Conservation (phyloP, 2,329 filamentous ascomycete species). For the Pseudogymnoascus sp. region DNA sequence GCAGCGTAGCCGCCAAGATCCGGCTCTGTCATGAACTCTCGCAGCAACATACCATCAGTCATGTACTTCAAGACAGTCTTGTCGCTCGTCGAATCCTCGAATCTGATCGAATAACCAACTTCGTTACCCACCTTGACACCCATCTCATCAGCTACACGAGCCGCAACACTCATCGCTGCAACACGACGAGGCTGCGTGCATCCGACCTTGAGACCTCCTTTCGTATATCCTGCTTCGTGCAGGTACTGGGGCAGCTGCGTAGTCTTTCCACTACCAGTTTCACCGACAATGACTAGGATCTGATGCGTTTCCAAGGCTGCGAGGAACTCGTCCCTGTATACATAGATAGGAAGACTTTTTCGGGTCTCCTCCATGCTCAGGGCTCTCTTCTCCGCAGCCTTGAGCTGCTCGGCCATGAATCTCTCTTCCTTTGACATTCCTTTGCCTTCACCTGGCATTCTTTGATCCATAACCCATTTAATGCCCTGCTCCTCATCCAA, state of each 20-base stretch:
- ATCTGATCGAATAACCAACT: slow-evolving; percentile 90
- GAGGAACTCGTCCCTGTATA: slow-evolving; percentile 78
- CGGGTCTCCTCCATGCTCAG: slow-evolving; percentile 84
- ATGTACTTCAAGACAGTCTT: slow-evolving; percentile 93
- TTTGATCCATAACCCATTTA: slow-evolving; percentile 71
- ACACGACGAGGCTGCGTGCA: slow-evolving; percentile 94
- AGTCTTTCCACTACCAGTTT: slow-evolving; percentile 92
- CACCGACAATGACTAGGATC: slow-evolving; percentile 83
- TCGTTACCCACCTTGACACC: slow-evolving; percentile 83
- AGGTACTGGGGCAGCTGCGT: slow-evolving; percentile 93
- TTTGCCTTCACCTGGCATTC: slow-evolving; percentile 63
- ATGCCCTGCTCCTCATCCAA: slow-evolving; percentile 86
- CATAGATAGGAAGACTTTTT: slow-evolving; percentile 83
- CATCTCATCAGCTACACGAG: slow-evolving; percentile 90
- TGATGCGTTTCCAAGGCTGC: slow-evolving; percentile 82
- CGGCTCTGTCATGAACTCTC: slow-evolving; percentile 85
- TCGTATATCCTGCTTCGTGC: slow-evolving; percentile 83
- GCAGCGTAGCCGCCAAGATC: slow-evolving; percentile 75
- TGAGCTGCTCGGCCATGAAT: slow-evolving; percentile 70
- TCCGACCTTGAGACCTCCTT: slow-evolving; percentile 74
- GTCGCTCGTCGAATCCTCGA: slow-evolving; percentile 85
- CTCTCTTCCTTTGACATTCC: slow-evolving; percentile 70
- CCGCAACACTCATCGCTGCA: slow-evolving; percentile 95
- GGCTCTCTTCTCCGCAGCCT: slow-evolving; percentile 82
- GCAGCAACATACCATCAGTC: slow-evolving; percentile 91